Conservation (phyloP, 1,139 yeast genomes). For the Suhomyces kunorum region DNA sequence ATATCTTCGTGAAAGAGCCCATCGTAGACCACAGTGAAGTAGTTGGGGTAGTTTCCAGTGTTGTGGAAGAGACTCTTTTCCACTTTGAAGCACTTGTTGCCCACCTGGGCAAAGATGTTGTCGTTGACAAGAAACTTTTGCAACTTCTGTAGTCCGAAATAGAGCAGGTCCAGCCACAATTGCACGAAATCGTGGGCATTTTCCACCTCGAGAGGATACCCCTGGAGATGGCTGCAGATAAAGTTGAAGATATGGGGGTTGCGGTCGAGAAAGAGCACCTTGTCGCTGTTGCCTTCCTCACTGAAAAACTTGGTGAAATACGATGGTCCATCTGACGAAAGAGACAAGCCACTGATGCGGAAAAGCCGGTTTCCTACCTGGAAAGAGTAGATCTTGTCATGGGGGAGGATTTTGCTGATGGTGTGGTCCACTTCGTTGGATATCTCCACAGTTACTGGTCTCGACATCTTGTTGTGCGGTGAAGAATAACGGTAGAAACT, state of each 20-base stretch:
- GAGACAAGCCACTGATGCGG: slow-evolving; percentile 74
- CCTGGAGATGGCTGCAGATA: slow-evolving; percentile 74
- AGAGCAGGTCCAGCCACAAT: slow-evolving; percentile 70
- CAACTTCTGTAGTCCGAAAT: slow-evolving; percentile 65
- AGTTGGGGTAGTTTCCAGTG: slow-evolving; percentile 77
- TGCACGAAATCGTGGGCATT: slow-evolving; percentile 63
- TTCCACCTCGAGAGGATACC: slow-evolving; percentile 62
- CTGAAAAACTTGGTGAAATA: slow-evolving; percentile 56
- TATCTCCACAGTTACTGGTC: slow-evolving; percentile 16
- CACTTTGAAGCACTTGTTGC: slow-evolving; percentile 60
- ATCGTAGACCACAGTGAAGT: slow-evolving; percentile 63
- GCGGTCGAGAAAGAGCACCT: slow-evolving; percentile 70
- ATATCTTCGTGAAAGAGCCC: slow-evolving; percentile 48
- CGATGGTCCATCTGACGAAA: slow-evolving; percentile 77
- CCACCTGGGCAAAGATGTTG: slow-evolving; percentile 63
- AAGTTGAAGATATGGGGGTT: slow-evolving; percentile 69
- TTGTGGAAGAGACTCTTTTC: slow-evolving; percentile 52
- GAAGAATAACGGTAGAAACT: neutral
- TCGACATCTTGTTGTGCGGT: slow-evolving; percentile 3
- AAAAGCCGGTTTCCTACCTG: slow-evolving; percentile 70
- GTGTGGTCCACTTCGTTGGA: slow-evolving; percentile 43
- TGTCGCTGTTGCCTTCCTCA: slow-evolving; percentile 37
- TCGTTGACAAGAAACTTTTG: slow-evolving; percentile 50
- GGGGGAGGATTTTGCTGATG: slow-evolving; percentile 64
- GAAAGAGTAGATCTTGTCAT: slow-evolving; percentile 64